phyloP scores from a whole-genome alignment of 2,329 filamentous ascomycete species.

The Venturiaceae sp. region DNA sequence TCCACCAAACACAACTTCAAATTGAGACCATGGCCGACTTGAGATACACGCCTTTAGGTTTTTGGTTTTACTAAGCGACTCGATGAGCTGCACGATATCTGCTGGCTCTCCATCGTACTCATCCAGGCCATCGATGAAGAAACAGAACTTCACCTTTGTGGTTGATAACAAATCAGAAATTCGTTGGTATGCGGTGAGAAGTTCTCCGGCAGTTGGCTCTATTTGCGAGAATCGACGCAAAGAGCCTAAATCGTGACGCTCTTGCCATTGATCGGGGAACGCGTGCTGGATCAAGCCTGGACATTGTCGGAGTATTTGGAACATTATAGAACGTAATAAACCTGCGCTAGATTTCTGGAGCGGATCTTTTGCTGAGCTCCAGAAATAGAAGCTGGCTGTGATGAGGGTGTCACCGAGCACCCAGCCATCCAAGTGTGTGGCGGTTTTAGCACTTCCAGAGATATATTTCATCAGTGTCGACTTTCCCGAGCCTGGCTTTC shows the following conservation, averaged over 20 bases:
- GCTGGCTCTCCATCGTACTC: slow-evolving; percentile 1
- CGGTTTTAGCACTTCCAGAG: background rate
- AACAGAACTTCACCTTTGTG: background rate
- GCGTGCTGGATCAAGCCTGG: background rate
- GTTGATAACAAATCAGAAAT: background rate
- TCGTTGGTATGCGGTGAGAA: background rate
- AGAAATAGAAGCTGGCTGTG: background rate
- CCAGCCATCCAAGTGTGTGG: background rate
- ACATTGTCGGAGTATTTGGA: background rate
- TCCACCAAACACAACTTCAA: slow-evolving; percentile 1
- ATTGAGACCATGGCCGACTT: slow-evolving; percentile 5
- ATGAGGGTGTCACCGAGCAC: background rate
- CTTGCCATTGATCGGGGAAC: background rate
- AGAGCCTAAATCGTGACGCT: background rate
- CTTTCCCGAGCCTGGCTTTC: slow-evolving; percentile 11
- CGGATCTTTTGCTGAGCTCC: background rate
- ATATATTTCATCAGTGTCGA: slow-evolving; percentile 12
- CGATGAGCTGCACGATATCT: background rate
- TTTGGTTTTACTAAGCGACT: background rate
- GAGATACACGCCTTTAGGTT: slow-evolving; percentile 8
- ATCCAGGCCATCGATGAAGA: slow-evolving; percentile 10
- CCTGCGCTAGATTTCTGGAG: background rate
- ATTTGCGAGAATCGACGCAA: background rate
- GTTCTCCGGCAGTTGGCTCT: background rate
- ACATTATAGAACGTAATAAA: background rate